phyloP scores from a whole-genome alignment of 2,329 filamentous ascomycete genomes.

The Nemania diffusa region DNA sequence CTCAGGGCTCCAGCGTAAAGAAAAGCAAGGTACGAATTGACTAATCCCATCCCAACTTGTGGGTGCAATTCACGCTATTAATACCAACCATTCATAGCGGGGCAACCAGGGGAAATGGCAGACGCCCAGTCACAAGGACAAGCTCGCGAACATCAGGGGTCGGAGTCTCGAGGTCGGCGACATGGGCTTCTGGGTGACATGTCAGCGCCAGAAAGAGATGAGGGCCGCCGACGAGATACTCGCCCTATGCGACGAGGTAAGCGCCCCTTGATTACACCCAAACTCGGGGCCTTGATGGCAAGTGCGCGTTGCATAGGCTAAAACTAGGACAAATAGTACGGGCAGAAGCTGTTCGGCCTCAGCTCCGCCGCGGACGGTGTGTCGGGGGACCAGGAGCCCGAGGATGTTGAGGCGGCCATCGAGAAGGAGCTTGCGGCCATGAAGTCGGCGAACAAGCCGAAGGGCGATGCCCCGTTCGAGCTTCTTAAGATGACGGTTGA shows the following conservation, averaged over 20 bases:
- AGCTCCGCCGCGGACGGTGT: slow-evolving; percentile 48
- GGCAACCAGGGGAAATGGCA: slow-evolving; percentile 69
- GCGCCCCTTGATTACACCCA: slow-evolving; percentile 17
- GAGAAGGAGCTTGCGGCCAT: slow-evolving; percentile 75
- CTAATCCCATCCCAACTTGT: not conserved
- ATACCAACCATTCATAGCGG: slow-evolving; percentile 50
- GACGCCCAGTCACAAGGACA: slow-evolving; percentile 67
- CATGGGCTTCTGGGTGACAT: slow-evolving; percentile 81
- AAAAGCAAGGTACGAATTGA: slow-evolving; percentile 51
- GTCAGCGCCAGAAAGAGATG: slow-evolving; percentile 75
- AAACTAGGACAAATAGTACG: slow-evolving; percentile 63
- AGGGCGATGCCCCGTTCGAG: slow-evolving; percentile 59
- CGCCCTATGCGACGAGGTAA: slow-evolving; percentile 73
- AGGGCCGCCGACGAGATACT: slow-evolving; percentile 75
- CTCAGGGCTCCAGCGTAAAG: slow-evolving; percentile 44
- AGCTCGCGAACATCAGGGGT: slow-evolving; percentile 53
- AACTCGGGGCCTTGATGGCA: not conserved
- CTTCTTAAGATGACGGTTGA: slow-evolving; percentile 67
- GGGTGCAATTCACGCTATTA: not conserved
- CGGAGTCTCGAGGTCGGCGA: slow-evolving; percentile 72
- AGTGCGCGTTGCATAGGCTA: slow-evolving; percentile 31
- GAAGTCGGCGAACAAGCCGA: slow-evolving; percentile 56
- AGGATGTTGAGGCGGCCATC: slow-evolving; percentile 80
- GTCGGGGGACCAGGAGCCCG: slow-evolving; percentile 54
- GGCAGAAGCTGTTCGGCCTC: slow-evolving; percentile 68